Evolutionary conservation across 306 rosid species (phyloP), one percentile per base, ranked within the genome.

Genomic region (Ormosia emarginata): DNA sequence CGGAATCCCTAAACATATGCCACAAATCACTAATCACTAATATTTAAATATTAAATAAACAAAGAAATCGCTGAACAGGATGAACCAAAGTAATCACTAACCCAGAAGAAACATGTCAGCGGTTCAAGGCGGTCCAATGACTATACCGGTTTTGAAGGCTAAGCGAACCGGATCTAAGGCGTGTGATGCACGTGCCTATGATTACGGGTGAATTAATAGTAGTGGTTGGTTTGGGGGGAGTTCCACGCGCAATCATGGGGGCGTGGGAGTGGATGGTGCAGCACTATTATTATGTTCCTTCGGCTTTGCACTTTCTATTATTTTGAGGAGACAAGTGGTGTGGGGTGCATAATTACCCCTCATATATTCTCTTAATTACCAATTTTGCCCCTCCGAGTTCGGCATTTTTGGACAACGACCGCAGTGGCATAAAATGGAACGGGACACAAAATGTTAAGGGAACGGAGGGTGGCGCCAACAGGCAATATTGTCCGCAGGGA

Each of bases 161-260:
- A 39, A 46, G 67, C 44, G 75, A 57, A 79, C 71, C 71, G 78
- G 83, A 32, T 32, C 29, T 1, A 3, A 68, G 29, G 82, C 70
- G 87, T 88, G 81, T 4, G 7, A 0, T 0, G 2, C 71, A 86
- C 88, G 85, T 55, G 57, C 79, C 11, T 46, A 63, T 75, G 80
- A 70, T 65, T 71, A 73, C 12, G 56, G 47, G 61, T 53, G 67
- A 67, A 66, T 9, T 9, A 14, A 29, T 12, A 15, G 39, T 10
- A 3, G 15, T n/a, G 40, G 11, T 8, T 56, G 40, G 43, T 17
- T 70, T 37, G 52, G 66, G 65, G 61, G 61, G 1, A 53, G 10
- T 2, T 44, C 71, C 96, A 91, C 96, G 97, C 92, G 86, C 90
- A 87, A 88, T 88, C 44, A 90, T 90, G 86, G 73, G 89, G 82